A percentile compares a stretch with the other conserved stretches of the same genome.
These are phyloP conservation scores for Serendipita indica DNA, from an alignment of 768 basidiomycete genomes.

Conservation along the genomic window DNA sequence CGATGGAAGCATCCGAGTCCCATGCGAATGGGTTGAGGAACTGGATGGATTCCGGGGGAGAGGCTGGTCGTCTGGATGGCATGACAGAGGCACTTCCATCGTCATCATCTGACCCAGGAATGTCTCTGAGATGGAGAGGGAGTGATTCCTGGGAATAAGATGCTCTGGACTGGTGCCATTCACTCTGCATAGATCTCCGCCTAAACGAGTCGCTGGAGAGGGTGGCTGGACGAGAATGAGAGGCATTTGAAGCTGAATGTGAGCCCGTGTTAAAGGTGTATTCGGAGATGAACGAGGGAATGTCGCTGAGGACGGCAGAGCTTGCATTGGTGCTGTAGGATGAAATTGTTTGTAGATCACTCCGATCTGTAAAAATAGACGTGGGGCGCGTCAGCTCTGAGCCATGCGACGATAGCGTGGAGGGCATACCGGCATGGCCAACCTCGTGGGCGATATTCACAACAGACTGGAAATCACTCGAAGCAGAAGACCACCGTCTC, in stretches of 20 bases:
- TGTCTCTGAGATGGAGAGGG: not conserved
- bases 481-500: slow-evolving; percentile 7
- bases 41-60: not conserved
- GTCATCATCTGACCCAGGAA: not conserved
- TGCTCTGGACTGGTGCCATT: not conserved
- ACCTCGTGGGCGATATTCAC: not conserved
- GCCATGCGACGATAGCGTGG: not conserved
- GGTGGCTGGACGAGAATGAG: not conserved
- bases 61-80: not conserved
- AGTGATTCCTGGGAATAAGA: not conserved
- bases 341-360: not conserved
- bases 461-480: not conserved
- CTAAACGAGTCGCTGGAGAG: not conserved
- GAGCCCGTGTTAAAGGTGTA: not conserved
- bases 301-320: not conserved
- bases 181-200: not conserved
- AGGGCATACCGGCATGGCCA: not conserved
- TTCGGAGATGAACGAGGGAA: not conserved
- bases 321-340: not conserved
- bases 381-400: not conserved
- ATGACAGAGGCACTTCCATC: not conserved
- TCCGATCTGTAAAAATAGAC: not conserved
- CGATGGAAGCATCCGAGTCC: not conserved
- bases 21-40: slow-evolving; percentile 2
- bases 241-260: not conserved